Percentiles rank a stretch among this genome's conserved stretches.
Conservation (phyloP, 345 rosid species). For the Erodium maritimum region DNA sequence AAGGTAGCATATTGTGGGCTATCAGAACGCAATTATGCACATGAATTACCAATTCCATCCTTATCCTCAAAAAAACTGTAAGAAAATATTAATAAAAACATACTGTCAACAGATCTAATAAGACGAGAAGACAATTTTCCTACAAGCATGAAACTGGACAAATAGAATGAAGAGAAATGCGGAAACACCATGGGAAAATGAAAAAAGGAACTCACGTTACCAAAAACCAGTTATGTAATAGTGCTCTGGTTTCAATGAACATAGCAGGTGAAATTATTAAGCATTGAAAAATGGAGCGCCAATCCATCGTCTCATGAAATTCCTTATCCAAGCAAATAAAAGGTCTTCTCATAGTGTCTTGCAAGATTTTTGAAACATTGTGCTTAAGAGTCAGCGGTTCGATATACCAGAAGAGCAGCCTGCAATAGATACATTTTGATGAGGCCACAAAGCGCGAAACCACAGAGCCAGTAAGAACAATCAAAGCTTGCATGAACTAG, state of each 20-base stretch:
- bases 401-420: conserved; percentile 63
- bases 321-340: conserved; percentile 46
- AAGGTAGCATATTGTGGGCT: too few relatives aligned
- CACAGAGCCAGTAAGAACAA: too few relatives aligned
- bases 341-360: conserved; percentile 44
- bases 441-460: background rate
- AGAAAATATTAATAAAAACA: too few relatives aligned
- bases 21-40: too few relatives aligned
- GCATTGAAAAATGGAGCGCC: conserved; percentile 34
- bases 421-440: conserved; percentile 11
- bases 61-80: too few relatives aligned
- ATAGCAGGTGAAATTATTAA: conserved; percentile 43
- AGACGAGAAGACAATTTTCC: background rate
- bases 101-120: background rate
- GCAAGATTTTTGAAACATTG: conserved; percentile 49
- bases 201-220: conserved; percentile 42
- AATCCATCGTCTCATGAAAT: conserved; percentile 43
- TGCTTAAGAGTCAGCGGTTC: conserved; percentile 48
- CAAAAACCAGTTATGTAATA: conserved; percentile 64
- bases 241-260: conserved; percentile 40
- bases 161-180: background rate
- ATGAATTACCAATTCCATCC: too few relatives aligned
- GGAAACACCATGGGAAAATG: background rate
- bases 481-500: too few relatives aligned
- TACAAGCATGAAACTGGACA: background rate